Evolutionary conservation across 208 protist species (phyloP), one percentile per base, ranked within the genome.

Genomic region (Histomonas meleagridis): DNA sequence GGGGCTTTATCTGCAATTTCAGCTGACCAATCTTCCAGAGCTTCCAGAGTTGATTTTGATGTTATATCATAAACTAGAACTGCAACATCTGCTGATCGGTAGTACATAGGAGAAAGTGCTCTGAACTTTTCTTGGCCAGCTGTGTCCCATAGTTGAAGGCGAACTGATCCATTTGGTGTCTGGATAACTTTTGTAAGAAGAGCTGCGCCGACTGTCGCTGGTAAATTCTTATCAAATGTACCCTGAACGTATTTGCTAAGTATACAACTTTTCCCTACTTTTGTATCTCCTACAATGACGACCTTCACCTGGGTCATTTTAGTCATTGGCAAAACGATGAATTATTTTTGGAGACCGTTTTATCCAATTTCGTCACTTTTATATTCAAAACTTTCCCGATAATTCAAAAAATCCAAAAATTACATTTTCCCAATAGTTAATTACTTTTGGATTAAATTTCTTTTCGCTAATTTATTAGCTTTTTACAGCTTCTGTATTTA

Each of bases 51-150:
- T 86, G 23, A 40, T 55, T 55, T 51, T 3, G 23, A 38, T 32
- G 76, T 86, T 18, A 86, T 48, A 16, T 86, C 76, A 55, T 86
- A 86, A 55, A 86, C 76, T 3, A 86, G 76, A 49, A 86, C 76
- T 26, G 76, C 76, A 38, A 86, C 76, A 28, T 32, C 46, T 16
- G 76, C 76, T 28, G 76, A 86, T 14, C 76, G 40, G 26, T 86
- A 86, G 26, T 86, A 86, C 76, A 86, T 86, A 38, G 76, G 76
- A 5, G 76, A 40, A 16, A 86, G 43, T 0, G 76, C 51, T 1
- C 76, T 9, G 46, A 86, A 86, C 38, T 86, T 86, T 86, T 86
- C 76, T 86, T 86, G 76, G 16, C 76, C 76, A 14, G 76, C 76
- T 55, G 76, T 86, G 55, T 86, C 76, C 76, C 76, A 86, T 28